Evolutionary conservation across 345 rosid genomes (phyloP).

Genomic region (Brassica nigra): DNA sequence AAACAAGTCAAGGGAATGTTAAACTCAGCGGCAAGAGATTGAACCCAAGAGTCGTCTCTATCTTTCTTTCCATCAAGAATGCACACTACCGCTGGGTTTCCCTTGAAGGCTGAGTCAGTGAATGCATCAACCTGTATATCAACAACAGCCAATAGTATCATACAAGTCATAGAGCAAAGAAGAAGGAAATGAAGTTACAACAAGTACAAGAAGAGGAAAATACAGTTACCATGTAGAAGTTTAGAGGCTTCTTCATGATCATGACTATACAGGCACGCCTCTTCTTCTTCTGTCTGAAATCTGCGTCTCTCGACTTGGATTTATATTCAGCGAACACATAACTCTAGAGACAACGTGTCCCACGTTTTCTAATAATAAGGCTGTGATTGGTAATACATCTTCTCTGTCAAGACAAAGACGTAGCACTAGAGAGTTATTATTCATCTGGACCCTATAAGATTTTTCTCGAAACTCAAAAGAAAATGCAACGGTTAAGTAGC

Average conservation of each 20-base stretch:
- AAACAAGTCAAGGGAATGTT: conserved; percentile 50
- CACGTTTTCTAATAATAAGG: not conserved
- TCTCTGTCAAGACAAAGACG: not conserved
- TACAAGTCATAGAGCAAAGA: not conserved
- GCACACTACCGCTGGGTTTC: conserved; percentile 80
- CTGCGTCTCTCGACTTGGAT: not conserved
- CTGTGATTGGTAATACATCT: not conserved
- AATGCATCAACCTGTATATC: conserved; percentile 64
- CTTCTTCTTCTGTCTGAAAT: not conserved
- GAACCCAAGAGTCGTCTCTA: conserved; percentile 68
- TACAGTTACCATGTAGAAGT: conserved; percentile 49
- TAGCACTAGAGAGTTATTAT: conserved; percentile 35
- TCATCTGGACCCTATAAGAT: not conserved
- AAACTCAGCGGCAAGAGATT: conserved; percentile 57
- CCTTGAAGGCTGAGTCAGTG: conserved; percentile 63
- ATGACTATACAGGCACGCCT: not conserved
- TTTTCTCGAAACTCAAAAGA: not conserved
- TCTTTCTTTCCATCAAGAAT: conserved; percentile 51
- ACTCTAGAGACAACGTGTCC: not conserved
- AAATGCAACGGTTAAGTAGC: not conserved
- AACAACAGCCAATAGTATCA: not conserved
- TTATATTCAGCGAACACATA: conserved; percentile 16
- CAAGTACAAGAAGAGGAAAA: not conserved
- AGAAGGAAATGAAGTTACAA: not conserved
- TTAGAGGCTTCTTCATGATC: conserved; percentile 45